Evolutionary conservation across 202 grass and related monocot genomes (phyloP), one percentile per base, ranked within the genome.

Genomic region (Schoenoplectus tabernaemontani): DNA sequence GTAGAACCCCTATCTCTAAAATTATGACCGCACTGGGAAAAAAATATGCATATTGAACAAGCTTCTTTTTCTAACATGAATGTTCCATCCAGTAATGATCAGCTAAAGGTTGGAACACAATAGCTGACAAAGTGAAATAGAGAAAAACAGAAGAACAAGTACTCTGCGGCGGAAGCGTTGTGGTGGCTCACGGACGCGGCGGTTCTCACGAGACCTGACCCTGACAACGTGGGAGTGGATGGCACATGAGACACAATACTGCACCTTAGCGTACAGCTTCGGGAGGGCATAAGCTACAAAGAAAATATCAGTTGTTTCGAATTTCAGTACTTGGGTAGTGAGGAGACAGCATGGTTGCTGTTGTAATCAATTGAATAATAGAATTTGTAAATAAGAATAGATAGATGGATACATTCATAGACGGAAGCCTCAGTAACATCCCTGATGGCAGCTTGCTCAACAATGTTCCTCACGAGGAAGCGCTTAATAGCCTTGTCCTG

Each of bases 401-500:
- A 12, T 54, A 53, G 4, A 65, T 33, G n/a, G n/a, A 60, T 83
- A 88, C 92, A 75, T 62, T 90, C 93, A 80, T 92, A 91, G 1
- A 92, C 93, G 26, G 89, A 90, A 54, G 93, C 93, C 58, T 96
- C 93, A 9, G 92, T 86, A 24, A 92, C 86, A 63, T 96, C 93
- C 70, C 90, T 96, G 19, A 96, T 86, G 0, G 93, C 93, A 70
- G 93, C 90, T 37, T 90, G 89, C 79, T 96, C 90, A 20, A 96
- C 93, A 26, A 96, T 96, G 80, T 92, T 92, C 82, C 89, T 90
- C 68, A 96, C 89, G 60, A 90, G 66, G 71, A 90, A 96, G 61
- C 89, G 85, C 80, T 90, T 96, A 86, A 96, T 90, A 47, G 93
- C 93, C 84, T 96, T 96, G 51, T 96, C 90, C 93, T 96, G 83